These are phyloP conservation scores for Candida maltosa DNA, from an alignment of 805 yeast species.

Conservation along the genomic window DNA sequence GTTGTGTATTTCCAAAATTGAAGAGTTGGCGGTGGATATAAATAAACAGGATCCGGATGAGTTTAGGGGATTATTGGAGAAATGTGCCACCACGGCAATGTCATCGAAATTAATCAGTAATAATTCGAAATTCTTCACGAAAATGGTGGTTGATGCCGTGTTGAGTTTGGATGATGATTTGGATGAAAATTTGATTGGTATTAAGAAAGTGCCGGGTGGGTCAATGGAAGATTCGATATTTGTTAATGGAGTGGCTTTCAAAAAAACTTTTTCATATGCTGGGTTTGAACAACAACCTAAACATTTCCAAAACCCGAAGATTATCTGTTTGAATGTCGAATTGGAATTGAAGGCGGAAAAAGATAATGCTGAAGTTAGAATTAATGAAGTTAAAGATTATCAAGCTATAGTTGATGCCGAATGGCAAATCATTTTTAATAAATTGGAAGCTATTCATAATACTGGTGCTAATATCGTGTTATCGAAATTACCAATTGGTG, in stretches of 20 bases:
- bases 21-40: slow-evolving; percentile 73
- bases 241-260: slow-evolving; percentile 93
- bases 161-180: slow-evolving; percentile 79
- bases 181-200: slow-evolving; percentile 88
- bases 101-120: slow-evolving; percentile 87
- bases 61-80: slow-evolving; percentile 73
- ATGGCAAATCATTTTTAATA: slow-evolving; percentile 89
- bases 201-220: slow-evolving; percentile 94
- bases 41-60: slow-evolving; percentile 43
- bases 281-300: slow-evolving; percentile 99
- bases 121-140: slow-evolving; percentile 85
- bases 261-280: slow-evolving; percentile 95
- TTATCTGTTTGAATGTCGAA: slow-evolving; percentile 84
- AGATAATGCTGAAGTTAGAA: slow-evolving; percentile 97
- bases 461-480: slow-evolving; percentile 92
- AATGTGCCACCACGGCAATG: slow-evolving; percentile 98
- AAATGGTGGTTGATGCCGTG: slow-evolving; percentile 96
- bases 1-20: slow-evolving; percentile 69
- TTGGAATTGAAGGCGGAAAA: slow-evolving; percentile 96
- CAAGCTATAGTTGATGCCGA: slow-evolving; percentile 99
- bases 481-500: slow-evolving; percentile 95
- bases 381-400: slow-evolving; percentile 88
- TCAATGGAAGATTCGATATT: slow-evolving; percentile 90
- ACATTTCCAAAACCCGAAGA: slow-evolving; percentile 71
- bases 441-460: slow-evolving; percentile 74